Percentiles rank a stretch among this genome's conserved stretches.
Conservation (phyloP, 192 early-diverging fungal species). For the Rhizoclosmatium globosum region DNA sequence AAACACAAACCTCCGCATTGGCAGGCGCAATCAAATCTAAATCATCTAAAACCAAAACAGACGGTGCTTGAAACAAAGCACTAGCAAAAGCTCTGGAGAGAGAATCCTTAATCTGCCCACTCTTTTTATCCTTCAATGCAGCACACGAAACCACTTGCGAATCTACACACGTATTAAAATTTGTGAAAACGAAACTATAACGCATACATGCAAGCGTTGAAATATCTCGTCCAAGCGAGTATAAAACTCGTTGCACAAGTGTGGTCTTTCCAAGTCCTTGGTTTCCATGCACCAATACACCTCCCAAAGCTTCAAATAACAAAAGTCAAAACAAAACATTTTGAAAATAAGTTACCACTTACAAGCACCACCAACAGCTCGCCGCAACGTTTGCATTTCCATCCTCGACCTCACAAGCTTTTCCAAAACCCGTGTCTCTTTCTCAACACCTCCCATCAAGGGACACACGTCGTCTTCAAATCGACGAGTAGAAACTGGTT, state of each 20-base stretch:
- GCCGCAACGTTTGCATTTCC: not conserved
- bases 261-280: constrained; percentile 54
- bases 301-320: constrained; percentile 38
- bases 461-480: constrained; percentile 14
- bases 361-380: constrained; percentile 19
- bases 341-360: not conserved
- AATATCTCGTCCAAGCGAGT: constrained; percentile 34
- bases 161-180: constrained; percentile 49
- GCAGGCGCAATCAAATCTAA: constrained; percentile 77
- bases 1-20: constrained; percentile 68
- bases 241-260: constrained; percentile 32
- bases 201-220: constrained; percentile 40
- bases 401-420: constrained; percentile 18
- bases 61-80: constrained; percentile 76
- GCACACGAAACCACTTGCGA: constrained; percentile 75
- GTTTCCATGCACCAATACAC: constrained; percentile 46
- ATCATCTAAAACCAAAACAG: constrained; percentile 78
- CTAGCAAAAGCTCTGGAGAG: constrained; percentile 68
- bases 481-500: not conserved
- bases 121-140: constrained; percentile 64
- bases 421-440: not conserved
- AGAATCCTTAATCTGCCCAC: constrained; percentile 66
- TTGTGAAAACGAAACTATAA: not conserved
- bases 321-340: not conserved
- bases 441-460: constrained; percentile 27